Evolutionary conservation across 441 rosid species (phyloP), one percentile per base, ranked within the genome.

Genomic region (Theobroma grandiflorum): DNA sequence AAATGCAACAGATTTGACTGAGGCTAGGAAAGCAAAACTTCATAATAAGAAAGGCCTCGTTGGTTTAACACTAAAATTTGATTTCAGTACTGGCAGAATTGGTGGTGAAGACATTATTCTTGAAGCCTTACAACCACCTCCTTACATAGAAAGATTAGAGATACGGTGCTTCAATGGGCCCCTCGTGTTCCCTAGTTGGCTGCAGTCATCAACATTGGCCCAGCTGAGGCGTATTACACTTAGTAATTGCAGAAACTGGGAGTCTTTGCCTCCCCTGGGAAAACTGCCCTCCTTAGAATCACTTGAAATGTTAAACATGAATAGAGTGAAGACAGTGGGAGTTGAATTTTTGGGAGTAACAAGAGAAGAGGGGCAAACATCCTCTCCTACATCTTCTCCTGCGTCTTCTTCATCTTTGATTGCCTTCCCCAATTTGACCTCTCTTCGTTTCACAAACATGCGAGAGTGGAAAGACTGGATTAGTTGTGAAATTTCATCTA

Each of bases 71-170:
- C 20, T 69, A 1, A 4, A 3, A 0, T 47, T 69, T 26, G 14
- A 3, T 69, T 47, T 6, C 20, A 0, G 0, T 3, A 38, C 6
- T 18, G 8, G 0, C 2, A 38, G 47, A 6, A 3, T 3, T 64
- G 10, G 4, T 1, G 14, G 0, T 38, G 6, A n/a, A 65, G 72
- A 4, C 4, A 47, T 6, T 38, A 26, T 72, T 22, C 8, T 81
- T n/a, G 84, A 81, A 40, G 80, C 63, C 9, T 47, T 86, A 42
- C 38, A 72, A n/a, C 84, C 79, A 42, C 61, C 78, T 18, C 6
- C 43, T 20, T 4, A 45, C 37, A 5, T 35, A 8, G 49, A 74
- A 52, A 0, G 0, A 11, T 74, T 66, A n/a, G 0, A 2, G 0
- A n/a, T 80, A 20, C 0, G 0, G 0, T 1, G 3, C 1, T 57